Base-by-base conservation (phyloP, 2,329 filamentous ascomycete species). In the Ophiocordyceps unilateralis region DNA sequence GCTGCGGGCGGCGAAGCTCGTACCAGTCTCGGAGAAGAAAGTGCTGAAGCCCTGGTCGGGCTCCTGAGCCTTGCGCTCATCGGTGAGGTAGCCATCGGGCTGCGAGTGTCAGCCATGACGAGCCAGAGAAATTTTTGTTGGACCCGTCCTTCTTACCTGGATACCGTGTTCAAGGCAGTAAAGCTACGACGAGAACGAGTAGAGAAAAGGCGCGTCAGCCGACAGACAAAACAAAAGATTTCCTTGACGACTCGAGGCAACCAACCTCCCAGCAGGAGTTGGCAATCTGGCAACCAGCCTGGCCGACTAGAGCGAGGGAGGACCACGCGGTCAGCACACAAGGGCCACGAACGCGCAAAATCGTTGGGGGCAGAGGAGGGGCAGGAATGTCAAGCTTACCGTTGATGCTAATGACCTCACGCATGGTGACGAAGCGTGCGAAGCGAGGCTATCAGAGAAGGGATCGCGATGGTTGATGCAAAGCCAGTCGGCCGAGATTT, bases 201-300 rank as follows among this genome's bases (percentile, higher is more conserved):
- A 26, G 48, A 26, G 12, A 20, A 10, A 38, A 23, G 32, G 43
- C 39, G 34, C 10, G 19, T 39, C 22, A 38, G 41, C 34, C 20
- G 17, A 42, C n/a, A 19, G 9, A 6, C 32, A 15, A 14, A 32
- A 22, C 9, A 32, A 21, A 15, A 20, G 24, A 21, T 21, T 36
- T 15, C 6, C 17, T n/a, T 8, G 10, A 36, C 6, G 32, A 17
- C 7, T 36, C 32, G 15, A 36, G 32, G 17, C 32, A 60, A 74
- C 85, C 74, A 73, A 98, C 91, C 87, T 98, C 91, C 91, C 91
- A 98, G 81, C 91, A 96, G 58, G 91, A 91, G 76, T 98, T 98
- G 72, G 89, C 91, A 64, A 98, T 98, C 69, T 98, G 91, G 81
- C 91, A 96, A 83, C 91, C 91, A 66, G 91, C 91, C 79, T 98